Conservation (phyloP, 2,329 filamentous ascomycete genomes). For the Alternaria atra region DNA sequence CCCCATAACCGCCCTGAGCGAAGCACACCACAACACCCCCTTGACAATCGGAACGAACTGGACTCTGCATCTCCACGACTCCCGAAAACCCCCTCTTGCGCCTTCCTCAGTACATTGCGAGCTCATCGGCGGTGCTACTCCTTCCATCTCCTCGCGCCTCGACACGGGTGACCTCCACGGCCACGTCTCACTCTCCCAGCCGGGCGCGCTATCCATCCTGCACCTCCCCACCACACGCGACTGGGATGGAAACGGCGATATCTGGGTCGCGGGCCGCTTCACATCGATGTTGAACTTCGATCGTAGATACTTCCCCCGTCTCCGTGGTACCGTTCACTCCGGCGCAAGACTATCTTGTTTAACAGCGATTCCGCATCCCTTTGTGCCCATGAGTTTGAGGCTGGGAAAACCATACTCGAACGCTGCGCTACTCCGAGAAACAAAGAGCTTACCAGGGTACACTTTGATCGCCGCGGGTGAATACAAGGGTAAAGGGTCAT, state of each 20-base stretch:
- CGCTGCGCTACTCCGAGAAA: slow-evolving; percentile 61
- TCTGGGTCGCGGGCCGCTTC: slow-evolving; percentile 89
- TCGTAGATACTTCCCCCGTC: slow-evolving; percentile 80
- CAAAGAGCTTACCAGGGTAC: slow-evolving; percentile 65
- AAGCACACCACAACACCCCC: slow-evolving; percentile 70
- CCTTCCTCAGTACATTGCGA: slow-evolving; percentile 35
- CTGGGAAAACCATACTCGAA: slow-evolving; percentile 64
- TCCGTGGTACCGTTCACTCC: slow-evolving; percentile 82
- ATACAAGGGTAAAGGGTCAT: slow-evolving; percentile 88
- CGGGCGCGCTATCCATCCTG: slow-evolving; percentile 82
- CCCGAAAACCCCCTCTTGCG: slow-evolving; percentile 57
- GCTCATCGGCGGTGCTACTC: slow-evolving; percentile 35
- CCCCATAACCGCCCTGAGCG: slow-evolving; percentile 83
- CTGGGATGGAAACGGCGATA: slow-evolving; percentile 73
- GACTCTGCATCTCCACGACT: slow-evolving; percentile 84
- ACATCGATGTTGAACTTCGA: slow-evolving; percentile 90
- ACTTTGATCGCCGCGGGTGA: slow-evolving; percentile 85
- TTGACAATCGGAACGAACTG: slow-evolving; percentile 85
- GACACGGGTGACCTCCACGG: slow-evolving; percentile 61
- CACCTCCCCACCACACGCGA: slow-evolving; percentile 71
- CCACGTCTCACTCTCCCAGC: slow-evolving; percentile 79
- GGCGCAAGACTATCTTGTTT: slow-evolving; percentile 81
- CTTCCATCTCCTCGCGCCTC: slow-evolving; percentile 47
- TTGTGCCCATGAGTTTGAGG: slow-evolving; percentile 69
- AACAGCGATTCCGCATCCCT: slow-evolving; percentile 72